These are phyloP conservation scores for Neurospora discreta DNA, from an alignment of 495 filamentous ascomycete species.

Conservation along the genomic window DNA sequence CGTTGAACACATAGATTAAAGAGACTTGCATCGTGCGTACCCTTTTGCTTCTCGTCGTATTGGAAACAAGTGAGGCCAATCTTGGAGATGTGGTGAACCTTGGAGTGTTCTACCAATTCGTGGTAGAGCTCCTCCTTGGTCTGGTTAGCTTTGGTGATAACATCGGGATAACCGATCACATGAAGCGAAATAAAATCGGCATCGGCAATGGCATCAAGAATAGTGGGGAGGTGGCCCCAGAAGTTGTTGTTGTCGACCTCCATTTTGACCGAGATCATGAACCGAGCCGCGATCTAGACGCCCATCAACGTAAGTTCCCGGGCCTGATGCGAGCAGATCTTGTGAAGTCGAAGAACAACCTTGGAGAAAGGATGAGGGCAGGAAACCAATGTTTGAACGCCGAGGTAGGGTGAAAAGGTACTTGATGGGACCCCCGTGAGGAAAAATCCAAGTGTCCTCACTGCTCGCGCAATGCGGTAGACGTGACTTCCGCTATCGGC, in stretches of 20 bases:
- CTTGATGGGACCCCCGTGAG: background rate
- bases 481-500: background rate
- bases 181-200: background rate
- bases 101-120: background rate
- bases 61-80: background rate
- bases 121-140: background rate
- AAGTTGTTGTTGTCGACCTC: background rate
- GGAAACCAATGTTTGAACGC: background rate
- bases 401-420: background rate
- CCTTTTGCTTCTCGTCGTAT: background rate
- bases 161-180: background rate
- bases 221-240: background rate
- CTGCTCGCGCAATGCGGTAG: background rate
- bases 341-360: background rate
- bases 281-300: background rate
- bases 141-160: background rate
- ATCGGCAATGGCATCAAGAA: background rate
- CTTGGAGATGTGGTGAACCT: background rate
- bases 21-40: background rate
- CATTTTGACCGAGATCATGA: background rate
- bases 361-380: background rate
- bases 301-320: background rate
- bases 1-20: background rate
- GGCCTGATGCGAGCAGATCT: background rate
- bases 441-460: background rate